Evolutionary conservation across 106 monocot genomes (phyloP), one percentile per base, ranked within the genome.

Genomic region (Narthecium ossifragum): DNA sequence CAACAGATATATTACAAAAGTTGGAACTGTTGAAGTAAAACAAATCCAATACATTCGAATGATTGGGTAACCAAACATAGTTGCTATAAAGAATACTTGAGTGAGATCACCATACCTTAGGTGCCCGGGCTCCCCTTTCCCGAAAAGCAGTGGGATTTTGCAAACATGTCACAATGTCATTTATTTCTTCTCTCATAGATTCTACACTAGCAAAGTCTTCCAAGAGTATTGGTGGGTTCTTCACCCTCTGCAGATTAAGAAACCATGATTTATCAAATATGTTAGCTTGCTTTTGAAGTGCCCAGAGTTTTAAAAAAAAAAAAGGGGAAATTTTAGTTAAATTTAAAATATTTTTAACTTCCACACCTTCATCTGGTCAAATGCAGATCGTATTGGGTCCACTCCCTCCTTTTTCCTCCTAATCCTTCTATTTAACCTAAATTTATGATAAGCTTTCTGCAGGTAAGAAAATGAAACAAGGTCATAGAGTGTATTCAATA

Each of bases 101-200:
- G 8, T 50, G 20, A 23, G 11, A 59, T 53, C 32, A 69, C 10
- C 18, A 52, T 85, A 90, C 90, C 78, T 65, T 62, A 30, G 90
- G 90, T 38, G 90, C 85, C 60, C 85, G 85, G 58, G 90, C 90
- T 73, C 90, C 90, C 56, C 69, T 90, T 71, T 90, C 85, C 52
- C 71, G 75, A 59, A 90, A 90, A 54, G 82, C 90, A 41, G 67
- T 68, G 0, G 90, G 90, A 73, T 90, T 79, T 68, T 75, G 85
- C 55, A 90, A 76, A 69, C 81, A 85, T 49, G 85, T 78, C 32
- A 90, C 85, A 55, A 90, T 85, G 62, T 90, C 90, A 66, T 79
- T 82, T 24, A 90, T 85, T 79, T 90, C 90, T 46, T 90, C 90
- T 67, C 74, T 78, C 90, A 90, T 85, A 59, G 90, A 90, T 29